Evolutionary conservation across 169 alveolate genomes (phyloP).

Genomic region (Eimeria zaria): DNA sequence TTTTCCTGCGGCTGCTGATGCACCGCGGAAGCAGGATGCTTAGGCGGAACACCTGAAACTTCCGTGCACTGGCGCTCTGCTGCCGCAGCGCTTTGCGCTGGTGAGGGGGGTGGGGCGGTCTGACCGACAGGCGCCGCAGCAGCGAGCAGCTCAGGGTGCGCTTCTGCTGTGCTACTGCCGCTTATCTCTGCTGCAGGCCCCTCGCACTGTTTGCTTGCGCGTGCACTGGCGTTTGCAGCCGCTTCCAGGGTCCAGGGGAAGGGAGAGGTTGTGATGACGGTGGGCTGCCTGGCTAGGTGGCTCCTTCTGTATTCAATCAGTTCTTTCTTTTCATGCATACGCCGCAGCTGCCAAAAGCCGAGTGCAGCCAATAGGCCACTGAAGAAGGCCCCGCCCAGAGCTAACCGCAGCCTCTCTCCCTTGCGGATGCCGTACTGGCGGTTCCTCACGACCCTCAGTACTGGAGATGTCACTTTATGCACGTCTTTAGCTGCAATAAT

Average conservation of each 20-base stretch:
- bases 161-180: neutral
- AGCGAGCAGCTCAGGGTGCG: neutral
- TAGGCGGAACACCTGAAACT: slow-evolving; percentile 78
- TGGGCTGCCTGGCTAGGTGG: slow-evolving; percentile 85
- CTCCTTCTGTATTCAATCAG: slow-evolving; percentile 86
- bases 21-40: slow-evolving; percentile 36
- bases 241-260: slow-evolving; percentile 81
- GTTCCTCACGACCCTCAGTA: slow-evolving; percentile 87
- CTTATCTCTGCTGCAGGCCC: neutral
- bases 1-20: slow-evolving; percentile 66
- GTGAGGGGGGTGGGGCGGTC: neutral
- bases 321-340: slow-evolving; percentile 90
- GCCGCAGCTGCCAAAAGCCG: slow-evolving; percentile 93
- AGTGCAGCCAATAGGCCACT: slow-evolving; percentile 81
- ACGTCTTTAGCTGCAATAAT: slow-evolving; percentile 88
- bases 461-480: slow-evolving; percentile 90
- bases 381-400: slow-evolving; percentile 85
- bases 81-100: neutral
- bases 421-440: slow-evolving; percentile 93
- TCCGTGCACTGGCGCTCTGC: neutral
- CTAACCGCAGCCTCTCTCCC: slow-evolving; percentile 90
- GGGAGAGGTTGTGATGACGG: slow-evolving; percentile 59
- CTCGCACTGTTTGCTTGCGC: neutral
- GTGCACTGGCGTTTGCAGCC: slow-evolving; percentile 19
- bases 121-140: neutral